Conservation (phyloP, 352 stramenopile species). For the Pythium aquatile region DNA sequence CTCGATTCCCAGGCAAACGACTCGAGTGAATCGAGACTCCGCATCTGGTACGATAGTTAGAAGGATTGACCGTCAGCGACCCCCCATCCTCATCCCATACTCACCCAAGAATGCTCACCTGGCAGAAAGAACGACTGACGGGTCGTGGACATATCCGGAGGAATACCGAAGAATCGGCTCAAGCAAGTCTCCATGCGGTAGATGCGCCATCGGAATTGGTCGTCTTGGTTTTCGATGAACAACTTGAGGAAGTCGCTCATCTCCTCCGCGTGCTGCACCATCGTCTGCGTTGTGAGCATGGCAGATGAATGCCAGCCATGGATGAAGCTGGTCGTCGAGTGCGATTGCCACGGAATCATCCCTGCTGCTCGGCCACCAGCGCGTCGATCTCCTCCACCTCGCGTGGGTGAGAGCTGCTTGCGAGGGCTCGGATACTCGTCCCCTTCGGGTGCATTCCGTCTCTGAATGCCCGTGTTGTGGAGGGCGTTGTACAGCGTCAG, state of each 20-base stretch:
- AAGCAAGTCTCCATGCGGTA: conserved; percentile 79
- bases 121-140: conserved; percentile 67
- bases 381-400: conserved; percentile 6
- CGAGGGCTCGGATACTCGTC: conserved; percentile 15
- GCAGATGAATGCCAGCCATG: conserved; percentile 17
- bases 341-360: conserved; percentile 14
- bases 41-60: conserved; percentile 34
- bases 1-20: conserved; percentile 79
- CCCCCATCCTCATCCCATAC: neutral
- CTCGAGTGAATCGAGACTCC: conserved; percentile 44
- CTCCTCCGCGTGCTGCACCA: conserved; percentile 48
- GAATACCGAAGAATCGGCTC: conserved; percentile 63
- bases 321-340: conserved; percentile 13
- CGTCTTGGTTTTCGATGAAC: conserved; percentile 84
- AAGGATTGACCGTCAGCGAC: neutral
- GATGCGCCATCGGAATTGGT: conserved; percentile 73
- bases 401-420: conserved; percentile 14
- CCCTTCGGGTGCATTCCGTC: conserved; percentile 17
- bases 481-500: conserved; percentile 51
- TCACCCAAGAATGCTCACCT: conserved; percentile 31
- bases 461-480: conserved; percentile 10
- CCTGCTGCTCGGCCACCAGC: neutral
- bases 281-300: conserved; percentile 37
- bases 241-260: conserved; percentile 79
- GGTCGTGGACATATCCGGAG: conserved; percentile 66